A percentile compares a stretch with the other conserved stretches of the same genome.
phyloP scores from a whole-genome alignment of 306 rosid genomes.

The Styphnolobium japonicum region DNA sequence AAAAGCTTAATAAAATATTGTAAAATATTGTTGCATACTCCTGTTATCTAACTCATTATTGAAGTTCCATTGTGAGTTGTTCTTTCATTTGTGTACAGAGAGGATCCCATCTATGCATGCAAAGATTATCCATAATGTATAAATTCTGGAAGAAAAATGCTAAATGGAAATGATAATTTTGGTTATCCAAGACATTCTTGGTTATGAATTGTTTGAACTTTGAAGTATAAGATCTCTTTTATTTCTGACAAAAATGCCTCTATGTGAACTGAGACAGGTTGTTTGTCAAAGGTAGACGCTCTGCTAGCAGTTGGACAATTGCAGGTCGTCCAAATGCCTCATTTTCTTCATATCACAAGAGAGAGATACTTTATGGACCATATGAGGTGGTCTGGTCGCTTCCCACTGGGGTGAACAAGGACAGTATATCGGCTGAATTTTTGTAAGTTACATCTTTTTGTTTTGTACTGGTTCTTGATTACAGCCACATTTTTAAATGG shows the following conservation, averaged over 20 bases:
- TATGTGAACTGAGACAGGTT: conserved; percentile 45
- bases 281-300: conserved; percentile 55
- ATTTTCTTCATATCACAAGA: conserved; percentile 55
- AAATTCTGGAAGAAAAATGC: background rate
- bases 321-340: conserved; percentile 37
- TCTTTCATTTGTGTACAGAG: background rate
- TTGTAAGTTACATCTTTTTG: conserved; percentile 44
- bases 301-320: conserved; percentile 31
- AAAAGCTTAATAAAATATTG: background rate
- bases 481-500: background rate
- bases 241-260: background rate
- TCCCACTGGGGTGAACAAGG: conserved; percentile 66
- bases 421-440: conserved; percentile 67
- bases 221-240: background rate
- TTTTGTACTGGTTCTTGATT: background rate
- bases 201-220: background rate
- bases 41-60: background rate
- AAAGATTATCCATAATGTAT: background rate
- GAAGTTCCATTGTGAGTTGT: background rate
- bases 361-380: conserved; percentile 72
- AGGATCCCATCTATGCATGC: background rate
- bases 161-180: background rate
- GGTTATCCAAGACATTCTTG: background rate
- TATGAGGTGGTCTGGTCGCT: conserved; percentile 70
- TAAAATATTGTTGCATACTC: background rate